Evolutionary conservation across 306 rosid species (phyloP).

Genomic region (Parietaria judaica): DNA sequence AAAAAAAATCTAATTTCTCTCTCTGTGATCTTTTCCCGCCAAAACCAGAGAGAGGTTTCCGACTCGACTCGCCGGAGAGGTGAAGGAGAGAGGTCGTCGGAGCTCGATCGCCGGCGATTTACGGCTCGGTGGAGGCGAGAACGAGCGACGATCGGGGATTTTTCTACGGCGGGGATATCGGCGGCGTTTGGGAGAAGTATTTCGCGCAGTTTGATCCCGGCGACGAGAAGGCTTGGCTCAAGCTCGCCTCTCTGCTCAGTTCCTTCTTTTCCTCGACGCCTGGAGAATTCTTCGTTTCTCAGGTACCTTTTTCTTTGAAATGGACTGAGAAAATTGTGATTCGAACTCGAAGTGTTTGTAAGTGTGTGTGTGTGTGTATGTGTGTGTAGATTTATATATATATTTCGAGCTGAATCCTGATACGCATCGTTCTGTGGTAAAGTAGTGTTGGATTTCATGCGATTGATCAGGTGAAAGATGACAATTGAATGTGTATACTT

Average conservation of each 20-base stretch:
- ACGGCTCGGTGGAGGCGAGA: slow-evolving; percentile 12
- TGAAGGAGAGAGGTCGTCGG: neutral
- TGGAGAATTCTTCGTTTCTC: slow-evolving; percentile 42
- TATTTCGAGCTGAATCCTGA: neutral
- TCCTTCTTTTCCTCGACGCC: slow-evolving; percentile 47
- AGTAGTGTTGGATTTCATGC: neutral
- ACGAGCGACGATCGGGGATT: slow-evolving; percentile 18
- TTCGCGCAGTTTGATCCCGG: slow-evolving; percentile 56
- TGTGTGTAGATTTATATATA: too few species aligned
- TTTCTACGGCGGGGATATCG: slow-evolving; percentile 18
- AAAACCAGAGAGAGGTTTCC: slow-evolving; percentile 14
- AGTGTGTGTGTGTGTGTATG: too few species aligned
- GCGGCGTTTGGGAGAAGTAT: slow-evolving; percentile 32
- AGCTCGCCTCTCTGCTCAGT: slow-evolving; percentile 48
- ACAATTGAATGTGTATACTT: slow-evolving; percentile 37
- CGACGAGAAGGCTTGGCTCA: slow-evolving; percentile 49
- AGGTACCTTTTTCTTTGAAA: slow-evolving; percentile 29
- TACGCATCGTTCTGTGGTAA: neutral
- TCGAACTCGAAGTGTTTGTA: too few species aligned
- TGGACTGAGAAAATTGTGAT: neutral
- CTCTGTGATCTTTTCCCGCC: slow-evolving; percentile 27
- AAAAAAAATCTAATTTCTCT: neutral
- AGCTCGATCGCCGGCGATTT: slow-evolving; percentile 9
- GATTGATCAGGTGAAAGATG: slow-evolving; percentile 33
- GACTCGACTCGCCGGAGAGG: neutral